Evolutionary conservation across 495 filamentous ascomycete genomes (phyloP).

Genomic region (Xylaria intraflava): DNA sequence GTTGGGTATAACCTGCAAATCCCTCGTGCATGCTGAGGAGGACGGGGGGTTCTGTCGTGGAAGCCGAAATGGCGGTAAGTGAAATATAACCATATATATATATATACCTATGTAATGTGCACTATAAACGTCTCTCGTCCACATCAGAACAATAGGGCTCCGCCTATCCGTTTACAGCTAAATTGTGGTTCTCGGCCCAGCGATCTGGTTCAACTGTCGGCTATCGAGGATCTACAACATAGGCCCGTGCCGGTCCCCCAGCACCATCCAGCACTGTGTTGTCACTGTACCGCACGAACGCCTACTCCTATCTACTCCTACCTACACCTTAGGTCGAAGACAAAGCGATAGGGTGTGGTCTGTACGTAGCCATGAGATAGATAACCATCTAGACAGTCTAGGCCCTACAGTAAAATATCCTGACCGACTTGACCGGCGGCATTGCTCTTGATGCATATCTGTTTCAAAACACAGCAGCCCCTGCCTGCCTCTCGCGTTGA

Average conservation of each 20-base stretch:
- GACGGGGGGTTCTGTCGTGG: slow-evolving; percentile 3
- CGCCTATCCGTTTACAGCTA: background rate
- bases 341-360: too few species aligned
- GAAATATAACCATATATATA: background rate
- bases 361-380: too few species aligned
- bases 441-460: too few species aligned
- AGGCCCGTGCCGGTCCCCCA: background rate
- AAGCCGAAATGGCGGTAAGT: slow-evolving; percentile 12
- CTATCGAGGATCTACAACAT: slow-evolving; percentile 20
- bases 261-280: slow-evolving; percentile 4
- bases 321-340: background rate
- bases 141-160: background rate
- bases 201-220: slow-evolving; percentile 30
- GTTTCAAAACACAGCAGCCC: too few species aligned
- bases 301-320: background rate
- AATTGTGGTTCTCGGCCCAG: slow-evolving; percentile 16
- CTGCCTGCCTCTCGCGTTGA: too few species aligned
- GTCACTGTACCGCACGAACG: background rate
- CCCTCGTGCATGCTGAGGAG: background rate
- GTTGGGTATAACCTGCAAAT: background rate
- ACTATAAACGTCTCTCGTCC: background rate
- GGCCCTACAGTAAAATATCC: too few species aligned
- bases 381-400: too few species aligned
- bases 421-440: too few species aligned
- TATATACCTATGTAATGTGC: background rate